phyloP scores from a whole-genome alignment of 208 protist species.

The Porcisia hertigi region DNA sequence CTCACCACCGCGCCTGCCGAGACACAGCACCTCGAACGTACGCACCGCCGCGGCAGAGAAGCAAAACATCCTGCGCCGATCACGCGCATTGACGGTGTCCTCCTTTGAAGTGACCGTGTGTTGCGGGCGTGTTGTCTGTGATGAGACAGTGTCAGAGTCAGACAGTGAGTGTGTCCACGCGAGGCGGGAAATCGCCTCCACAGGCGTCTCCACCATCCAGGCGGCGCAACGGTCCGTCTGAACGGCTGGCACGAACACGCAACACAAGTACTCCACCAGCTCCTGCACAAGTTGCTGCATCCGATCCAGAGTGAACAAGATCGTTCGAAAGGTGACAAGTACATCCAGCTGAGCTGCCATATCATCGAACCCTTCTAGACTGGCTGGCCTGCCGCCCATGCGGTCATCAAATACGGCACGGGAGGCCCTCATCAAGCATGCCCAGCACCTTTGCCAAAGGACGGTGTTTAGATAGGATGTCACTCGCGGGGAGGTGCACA shows the following conservation, averaged over 20 bases:
- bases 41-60: slow-evolving; percentile 17
- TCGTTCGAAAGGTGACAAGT: slow-evolving; percentile 17
- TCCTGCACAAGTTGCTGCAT: slow-evolving; percentile 19
- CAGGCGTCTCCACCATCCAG: slow-evolving; percentile 10
- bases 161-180: background rate
- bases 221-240: background rate
- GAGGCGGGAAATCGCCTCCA: slow-evolving; percentile 14
- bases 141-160: background rate
- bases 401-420: background rate
- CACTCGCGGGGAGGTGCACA: slow-evolving; percentile 3
- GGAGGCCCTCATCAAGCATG: background rate
- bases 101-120: background rate
- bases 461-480: background rate
- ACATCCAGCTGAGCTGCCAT: slow-evolving; percentile 10
- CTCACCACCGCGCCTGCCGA: slow-evolving; percentile 17
- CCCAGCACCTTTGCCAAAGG: slow-evolving; percentile 9
- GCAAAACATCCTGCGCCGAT: background rate
- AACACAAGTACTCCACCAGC: slow-evolving; percentile 14
- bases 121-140: background rate
- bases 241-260: slow-evolving; percentile 17
- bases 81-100: background rate
- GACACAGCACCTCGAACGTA: slow-evolving; percentile 24
- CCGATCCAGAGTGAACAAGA: slow-evolving; percentile 1
- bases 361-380: background rate
- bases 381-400: background rate